Evolutionary conservation across 768 basidiomycete genomes (phyloP), one percentile per base, ranked within the genome.

Genomic region (Solioccasus polychromus): DNA sequence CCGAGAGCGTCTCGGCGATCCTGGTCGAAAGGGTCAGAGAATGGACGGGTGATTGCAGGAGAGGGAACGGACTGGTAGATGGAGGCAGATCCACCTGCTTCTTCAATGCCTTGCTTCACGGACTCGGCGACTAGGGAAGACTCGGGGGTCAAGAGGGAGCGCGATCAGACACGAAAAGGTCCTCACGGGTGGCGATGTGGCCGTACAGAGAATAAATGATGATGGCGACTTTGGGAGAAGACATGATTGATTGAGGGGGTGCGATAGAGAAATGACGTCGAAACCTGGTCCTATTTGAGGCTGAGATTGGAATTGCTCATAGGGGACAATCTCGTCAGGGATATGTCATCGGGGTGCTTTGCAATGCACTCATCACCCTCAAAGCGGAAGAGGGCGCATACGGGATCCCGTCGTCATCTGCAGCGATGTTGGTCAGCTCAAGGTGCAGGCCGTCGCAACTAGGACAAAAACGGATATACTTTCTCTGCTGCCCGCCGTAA

Each of bases 1-100:
- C 60, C 3, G 84, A 57, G 39, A 94, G 83, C 0, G 90, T 94
- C 71, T 94, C 92, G 40, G 81, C 58, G 48, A 94, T 77, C 65
- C 87, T 89, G 19, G 2, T n/a, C 18, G 26, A 11, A 37, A 8
- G 25, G 7, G 1, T 28, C 46, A 49, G 25, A 50, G 14, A 39
- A 31, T 1, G 1, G 6, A 4, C 3, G 10, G 19, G 15, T 2
- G 17, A 19, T 6, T 24, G 45, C 1, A 25, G 39, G 18, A 29
- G 3, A 12, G 0, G 18, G 18, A 2, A 69, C 76, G 44, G 60
- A 81, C 82, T 82, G 80, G 58, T 68, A 77, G 50, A 84, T 79
- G 35, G 60, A 65, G 17, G 71, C 76, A 0, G 63, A 58, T 4
- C 82, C 82, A 15, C 79, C 80, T 40, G 71, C 77, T 4, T 48